phyloP scores from a whole-genome alignment of 371 early-diverging fungal species.

The Saksenaea oblongispora region DNA sequence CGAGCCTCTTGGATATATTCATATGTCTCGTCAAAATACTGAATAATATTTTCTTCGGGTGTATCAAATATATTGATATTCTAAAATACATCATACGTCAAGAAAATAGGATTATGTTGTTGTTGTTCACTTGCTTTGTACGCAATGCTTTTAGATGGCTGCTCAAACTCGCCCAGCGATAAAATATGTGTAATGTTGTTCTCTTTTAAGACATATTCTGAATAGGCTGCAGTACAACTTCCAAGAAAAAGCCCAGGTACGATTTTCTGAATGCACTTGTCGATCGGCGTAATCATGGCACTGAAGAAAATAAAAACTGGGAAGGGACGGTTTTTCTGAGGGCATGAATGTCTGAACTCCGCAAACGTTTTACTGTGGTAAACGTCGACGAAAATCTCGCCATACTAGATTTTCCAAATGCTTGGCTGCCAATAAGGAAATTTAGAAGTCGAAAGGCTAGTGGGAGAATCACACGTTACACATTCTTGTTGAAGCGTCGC shows the following conservation, averaged over 20 bases:
- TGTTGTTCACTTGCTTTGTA: slow-evolving; percentile 39
- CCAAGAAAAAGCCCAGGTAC: slow-evolving; percentile 49
- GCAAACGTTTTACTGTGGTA: neutral
- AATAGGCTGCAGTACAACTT: slow-evolving; percentile 29
- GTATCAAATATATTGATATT: slow-evolving; percentile 65
- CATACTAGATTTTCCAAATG: neutral
- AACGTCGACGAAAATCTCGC: neutral
- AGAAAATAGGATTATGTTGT: neutral
- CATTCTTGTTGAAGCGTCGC: neutral
- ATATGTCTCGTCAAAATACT: slow-evolving; percentile 67
- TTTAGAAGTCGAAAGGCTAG: neutral
- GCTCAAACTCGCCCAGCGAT: slow-evolving; percentile 43
- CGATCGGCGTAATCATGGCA: neutral
- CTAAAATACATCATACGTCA: slow-evolving; percentile 22
- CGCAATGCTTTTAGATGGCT: slow-evolving; percentile 22
- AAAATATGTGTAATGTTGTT: slow-evolving; percentile 66
- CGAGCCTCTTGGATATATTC: slow-evolving; percentile 60
- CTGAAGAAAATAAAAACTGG: neutral
- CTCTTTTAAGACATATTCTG: slow-evolving; percentile 29
- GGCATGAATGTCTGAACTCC: neutral
- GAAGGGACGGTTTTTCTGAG: neutral
- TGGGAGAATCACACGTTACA: neutral
- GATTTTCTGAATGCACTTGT: slow-evolving; percentile 38
- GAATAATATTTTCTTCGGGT: slow-evolving; percentile 67
- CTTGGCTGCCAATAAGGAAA: neutral